Conservation (phyloP, 2,329 filamentous ascomycete genomes). For the Alternaria viburni region DNA sequence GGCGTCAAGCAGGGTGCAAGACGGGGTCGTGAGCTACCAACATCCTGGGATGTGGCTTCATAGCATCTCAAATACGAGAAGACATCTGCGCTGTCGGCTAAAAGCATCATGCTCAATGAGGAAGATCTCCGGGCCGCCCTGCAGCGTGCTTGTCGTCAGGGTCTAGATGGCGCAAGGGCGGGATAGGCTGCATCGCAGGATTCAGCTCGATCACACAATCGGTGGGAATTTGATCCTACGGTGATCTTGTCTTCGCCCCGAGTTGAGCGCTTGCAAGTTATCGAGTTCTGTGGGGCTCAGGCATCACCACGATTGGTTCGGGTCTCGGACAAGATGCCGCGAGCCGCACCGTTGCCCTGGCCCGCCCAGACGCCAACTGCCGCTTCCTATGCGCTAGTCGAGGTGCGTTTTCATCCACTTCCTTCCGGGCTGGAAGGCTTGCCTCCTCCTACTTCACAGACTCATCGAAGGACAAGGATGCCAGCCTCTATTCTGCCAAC, state of each 20-base stretch:
- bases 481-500: fast-evolving
- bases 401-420: too few relatives aligned
- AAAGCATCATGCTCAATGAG: background rate
- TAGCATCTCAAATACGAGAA: background rate
- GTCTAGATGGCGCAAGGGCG: background rate
- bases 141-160: background rate
- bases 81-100: background rate
- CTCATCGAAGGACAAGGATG: background rate
- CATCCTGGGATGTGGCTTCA: background rate
- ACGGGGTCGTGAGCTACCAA: background rate
- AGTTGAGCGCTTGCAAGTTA: background rate
- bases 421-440: background rate
- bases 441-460: background rate
- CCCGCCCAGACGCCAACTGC: background rate
- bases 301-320: background rate
- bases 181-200: background rate
- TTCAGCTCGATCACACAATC: background rate
- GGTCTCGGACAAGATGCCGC: background rate
- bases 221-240: background rate
- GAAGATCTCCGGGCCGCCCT: background rate
- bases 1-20: background rate
- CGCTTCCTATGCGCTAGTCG: background rate
- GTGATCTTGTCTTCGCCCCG: background rate
- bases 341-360: background rate
- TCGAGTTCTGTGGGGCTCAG: background rate